A percentile compares a stretch with the other conserved stretches of the same genome.
Conservation (phyloP, 768 basidiomycete species). For the Arthromyces matolae region DNA sequence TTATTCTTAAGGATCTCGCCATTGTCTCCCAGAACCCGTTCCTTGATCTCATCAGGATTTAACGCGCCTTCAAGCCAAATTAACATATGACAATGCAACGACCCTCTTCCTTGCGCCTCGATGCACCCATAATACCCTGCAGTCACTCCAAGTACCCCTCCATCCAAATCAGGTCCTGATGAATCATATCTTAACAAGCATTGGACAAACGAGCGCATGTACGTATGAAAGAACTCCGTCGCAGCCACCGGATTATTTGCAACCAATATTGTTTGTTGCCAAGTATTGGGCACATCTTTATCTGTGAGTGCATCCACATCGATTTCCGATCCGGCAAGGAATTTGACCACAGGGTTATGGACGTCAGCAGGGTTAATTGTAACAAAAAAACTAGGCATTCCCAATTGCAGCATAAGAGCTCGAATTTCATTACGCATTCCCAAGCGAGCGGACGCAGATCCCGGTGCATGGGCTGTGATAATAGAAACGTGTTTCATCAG, state of each 20-base stretch:
- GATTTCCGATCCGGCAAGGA: constrained; percentile 33
- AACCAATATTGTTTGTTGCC: constrained; percentile 30
- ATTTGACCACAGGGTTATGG: constrained; percentile 37
- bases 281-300: constrained; percentile 24
- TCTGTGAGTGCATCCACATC: constrained; percentile 29
- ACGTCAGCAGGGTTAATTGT: constrained; percentile 47
- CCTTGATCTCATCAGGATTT: no score
- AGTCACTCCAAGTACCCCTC: constrained; percentile 30
- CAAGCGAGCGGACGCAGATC: constrained; percentile 18
- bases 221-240: constrained; percentile 40
- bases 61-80: constrained; percentile 33
- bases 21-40: constrained; percentile 9
- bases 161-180: constrained; percentile 6
- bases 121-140: constrained; percentile 38
- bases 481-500: constrained; percentile 14
- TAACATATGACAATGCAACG: constrained; percentile 37
- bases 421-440: constrained; percentile 38
- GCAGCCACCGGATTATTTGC: constrained; percentile 38
- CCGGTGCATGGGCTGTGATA: constrained; percentile 11
- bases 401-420: constrained; percentile 29
- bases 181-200: constrained; percentile 23
- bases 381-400: constrained; percentile 38
- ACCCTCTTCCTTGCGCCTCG: constrained; percentile 29
- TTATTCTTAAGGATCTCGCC: constrained; percentile 15
- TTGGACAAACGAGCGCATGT: constrained; percentile 32